Percentiles rank a stretch among this genome's conserved stretches.
phyloP scores from a whole-genome alignment of 352 stramenopile species.

The Phytophthora pistaciae region DNA sequence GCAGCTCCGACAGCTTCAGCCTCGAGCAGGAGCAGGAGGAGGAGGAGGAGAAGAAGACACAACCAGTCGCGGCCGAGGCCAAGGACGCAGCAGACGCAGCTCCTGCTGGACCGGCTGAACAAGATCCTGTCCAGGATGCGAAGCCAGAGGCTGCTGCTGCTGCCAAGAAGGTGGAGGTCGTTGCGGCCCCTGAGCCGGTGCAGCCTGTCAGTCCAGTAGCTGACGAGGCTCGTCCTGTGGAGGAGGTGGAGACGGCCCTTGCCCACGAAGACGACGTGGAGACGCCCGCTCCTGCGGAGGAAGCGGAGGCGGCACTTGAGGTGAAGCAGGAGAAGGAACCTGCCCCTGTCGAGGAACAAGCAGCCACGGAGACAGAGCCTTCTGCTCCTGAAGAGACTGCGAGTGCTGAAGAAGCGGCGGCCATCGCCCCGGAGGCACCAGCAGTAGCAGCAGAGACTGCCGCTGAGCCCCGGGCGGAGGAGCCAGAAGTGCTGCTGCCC shows the following conservation, averaged over 20 bases:
- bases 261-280: constrained; percentile 24
- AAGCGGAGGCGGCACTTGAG: constrained; percentile 4
- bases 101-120: not conserved
- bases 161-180: constrained; percentile 19
- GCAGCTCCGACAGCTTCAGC: constrained; percentile 14
- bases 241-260: constrained; percentile 7
- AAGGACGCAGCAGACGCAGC: not conserved
- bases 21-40: constrained; percentile 8
- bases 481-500: not conserved
- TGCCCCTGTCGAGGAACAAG: not conserved
- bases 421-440: not conserved
- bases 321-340: not conserved
- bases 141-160: not conserved
- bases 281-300: constrained; percentile 7
- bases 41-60: constrained; percentile 13
- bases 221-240: constrained; percentile 14
- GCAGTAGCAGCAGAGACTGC: not conserved
- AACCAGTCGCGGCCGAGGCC: constrained; percentile 6
- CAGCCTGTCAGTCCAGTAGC: constrained; percentile 9
- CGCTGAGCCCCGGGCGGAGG: constrained; percentile 1
- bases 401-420: constrained; percentile 2
- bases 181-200: constrained; percentile 10
- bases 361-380: not conserved
- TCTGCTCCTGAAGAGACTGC: not conserved
- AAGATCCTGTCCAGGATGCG: constrained; percentile 5